Evolutionary conservation across 2,329 filamentous ascomycete genomes (phyloP).

Genomic region (Colletotrichum gloeosporioides): DNA sequence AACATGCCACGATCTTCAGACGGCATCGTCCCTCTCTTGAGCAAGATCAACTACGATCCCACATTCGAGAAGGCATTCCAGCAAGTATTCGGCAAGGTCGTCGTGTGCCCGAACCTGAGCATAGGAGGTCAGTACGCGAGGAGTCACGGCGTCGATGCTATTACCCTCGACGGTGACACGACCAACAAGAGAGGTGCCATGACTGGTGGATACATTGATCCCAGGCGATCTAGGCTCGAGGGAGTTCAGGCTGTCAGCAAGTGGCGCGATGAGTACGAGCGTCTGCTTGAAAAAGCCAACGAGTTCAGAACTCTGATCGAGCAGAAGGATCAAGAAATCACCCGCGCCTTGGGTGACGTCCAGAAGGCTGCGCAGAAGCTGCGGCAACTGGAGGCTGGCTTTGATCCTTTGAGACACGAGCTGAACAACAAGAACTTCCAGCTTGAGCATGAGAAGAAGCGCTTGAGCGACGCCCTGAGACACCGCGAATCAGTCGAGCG

Average conservation of each 20-base stretch:
- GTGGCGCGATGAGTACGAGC: slow-evolving; percentile 77
- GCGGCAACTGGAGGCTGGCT: slow-evolving; percentile 80
- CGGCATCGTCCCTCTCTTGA: slow-evolving; percentile 83
- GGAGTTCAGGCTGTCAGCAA: slow-evolving; percentile 78
- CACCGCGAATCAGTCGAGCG: slow-evolving; percentile 73
- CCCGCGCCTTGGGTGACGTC: slow-evolving; percentile 80
- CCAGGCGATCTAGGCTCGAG: slow-evolving; percentile 83
- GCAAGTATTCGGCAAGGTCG: slow-evolving; percentile 94
- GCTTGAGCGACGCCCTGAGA: slow-evolving; percentile 71
- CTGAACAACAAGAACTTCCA: slow-evolving; percentile 77
- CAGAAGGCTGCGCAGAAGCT: slow-evolving; percentile 83
- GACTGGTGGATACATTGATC: slow-evolving; percentile 93
- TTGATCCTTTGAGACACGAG: slow-evolving; percentile 80
- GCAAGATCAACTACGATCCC: slow-evolving; percentile 80
- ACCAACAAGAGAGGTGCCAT: slow-evolving; percentile 95
- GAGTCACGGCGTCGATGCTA: slow-evolving; percentile 89
- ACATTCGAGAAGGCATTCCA: slow-evolving; percentile 85
- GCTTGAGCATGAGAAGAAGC: slow-evolving; percentile 74
- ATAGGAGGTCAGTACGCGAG: slow-evolving; percentile 90
- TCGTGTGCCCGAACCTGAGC: slow-evolving; percentile 89
- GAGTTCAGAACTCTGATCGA: slow-evolving; percentile 76
- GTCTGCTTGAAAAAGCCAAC: slow-evolving; percentile 64
- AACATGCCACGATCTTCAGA: slow-evolving; percentile 76
- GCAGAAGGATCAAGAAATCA: slow-evolving; percentile 86
- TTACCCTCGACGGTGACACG: slow-evolving; percentile 93